Percentiles rank a stretch among this genome's conserved stretches.
Evolutionary conservation across 805 yeast species (phyloP).

Genomic region (Blastobotrys americana): DNA sequence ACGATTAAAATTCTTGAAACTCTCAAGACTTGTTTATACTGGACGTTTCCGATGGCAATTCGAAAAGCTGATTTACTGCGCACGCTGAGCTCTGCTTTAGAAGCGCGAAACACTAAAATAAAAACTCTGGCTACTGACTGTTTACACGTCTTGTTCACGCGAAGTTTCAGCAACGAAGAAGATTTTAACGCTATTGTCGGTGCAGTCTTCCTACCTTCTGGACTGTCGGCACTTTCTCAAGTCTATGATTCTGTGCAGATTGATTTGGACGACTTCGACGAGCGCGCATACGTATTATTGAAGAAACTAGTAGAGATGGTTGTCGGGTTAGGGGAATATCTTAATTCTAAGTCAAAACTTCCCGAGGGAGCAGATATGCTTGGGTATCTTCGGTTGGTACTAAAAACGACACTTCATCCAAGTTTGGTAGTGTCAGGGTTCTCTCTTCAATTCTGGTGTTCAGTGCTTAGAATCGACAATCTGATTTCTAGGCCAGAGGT

Average conservation of each 20-base stretch:
- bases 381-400: slow-evolving; percentile 64
- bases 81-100: slow-evolving; percentile 52
- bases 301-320: slow-evolving; percentile 93
- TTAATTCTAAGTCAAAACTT: slow-evolving; percentile 41
- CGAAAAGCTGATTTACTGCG: slow-evolving; percentile 57
- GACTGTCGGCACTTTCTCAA: slow-evolving; percentile 58
- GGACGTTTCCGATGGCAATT: slow-evolving; percentile 78
- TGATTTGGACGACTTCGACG: slow-evolving; percentile 64
- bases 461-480: slow-evolving; percentile 75
- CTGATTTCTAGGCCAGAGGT: slow-evolving; percentile 37
- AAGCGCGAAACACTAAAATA: slow-evolving; percentile 47
- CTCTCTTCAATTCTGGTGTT: slow-evolving; percentile 90
- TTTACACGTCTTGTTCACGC: slow-evolving; percentile 77
- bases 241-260: slow-evolving; percentile 51
- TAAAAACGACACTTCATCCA: slow-evolving; percentile 74
- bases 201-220: slow-evolving; percentile 63
- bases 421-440: slow-evolving; percentile 86
- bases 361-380: slow-evolving; percentile 54
- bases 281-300: slow-evolving; percentile 66
- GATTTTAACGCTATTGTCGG: slow-evolving; percentile 79
- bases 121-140: slow-evolving; percentile 86
- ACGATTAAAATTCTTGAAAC: slow-evolving; percentile 69
- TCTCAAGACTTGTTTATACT: slow-evolving; percentile 80
- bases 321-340: slow-evolving; percentile 74
- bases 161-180: slow-evolving; percentile 54